A percentile compares a stretch with the other conserved stretches of the same genome.
These are phyloP conservation scores for Paratinospora sagittata DNA, from an alignment of 164 flowering plant genomes.

Conservation along the genomic window DNA sequence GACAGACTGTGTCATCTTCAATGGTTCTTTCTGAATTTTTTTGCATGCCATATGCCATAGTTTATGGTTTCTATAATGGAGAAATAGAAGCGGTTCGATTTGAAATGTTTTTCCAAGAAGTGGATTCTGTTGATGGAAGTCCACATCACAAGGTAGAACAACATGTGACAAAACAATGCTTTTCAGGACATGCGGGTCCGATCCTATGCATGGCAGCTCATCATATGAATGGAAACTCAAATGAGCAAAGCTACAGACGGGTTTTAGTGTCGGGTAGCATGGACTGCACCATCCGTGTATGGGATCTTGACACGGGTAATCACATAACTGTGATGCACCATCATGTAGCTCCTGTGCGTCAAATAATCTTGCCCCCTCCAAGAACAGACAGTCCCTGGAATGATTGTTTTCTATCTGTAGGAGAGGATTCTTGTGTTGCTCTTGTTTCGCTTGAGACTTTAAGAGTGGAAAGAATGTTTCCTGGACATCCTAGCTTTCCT, in stretches of 20 bases:
- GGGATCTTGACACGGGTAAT: slow-evolving; percentile 72
- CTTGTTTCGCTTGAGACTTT: slow-evolving; percentile 80
- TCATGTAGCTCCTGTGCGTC: slow-evolving; percentile 86
- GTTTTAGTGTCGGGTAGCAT: slow-evolving; percentile 79
- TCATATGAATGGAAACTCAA: slow-evolving; percentile 32
- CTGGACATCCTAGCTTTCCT: slow-evolving; percentile 82
- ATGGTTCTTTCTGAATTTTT: slow-evolving; percentile 64
- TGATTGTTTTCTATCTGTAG: slow-evolving; percentile 90
- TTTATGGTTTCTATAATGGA: slow-evolving; percentile 73
- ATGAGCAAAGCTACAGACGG: slow-evolving; percentile 24
- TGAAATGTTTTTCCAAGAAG: slow-evolving; percentile 32
- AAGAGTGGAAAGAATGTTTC: slow-evolving; percentile 91
- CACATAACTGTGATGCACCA: slow-evolving; percentile 76
- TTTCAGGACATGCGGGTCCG: slow-evolving; percentile 74
- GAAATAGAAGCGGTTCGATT: slow-evolving; percentile 65
- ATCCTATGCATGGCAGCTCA: slow-evolving; percentile 90
- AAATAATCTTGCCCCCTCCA: slow-evolving; percentile 69
- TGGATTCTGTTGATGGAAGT: slow-evolving; percentile 24
- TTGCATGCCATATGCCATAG: slow-evolving; percentile 64
- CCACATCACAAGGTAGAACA: slow-evolving; percentile 22
- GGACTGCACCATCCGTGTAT: slow-evolving; percentile 82
- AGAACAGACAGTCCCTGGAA: slow-evolving; percentile 70
- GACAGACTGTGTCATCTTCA: slow-evolving; percentile 60
- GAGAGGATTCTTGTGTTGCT: slow-evolving; percentile 81
- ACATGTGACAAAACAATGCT: slow-evolving; percentile 28